Conservation (phyloP, 1,284 basidiomycete species). For the Mycena sp. region DNA sequence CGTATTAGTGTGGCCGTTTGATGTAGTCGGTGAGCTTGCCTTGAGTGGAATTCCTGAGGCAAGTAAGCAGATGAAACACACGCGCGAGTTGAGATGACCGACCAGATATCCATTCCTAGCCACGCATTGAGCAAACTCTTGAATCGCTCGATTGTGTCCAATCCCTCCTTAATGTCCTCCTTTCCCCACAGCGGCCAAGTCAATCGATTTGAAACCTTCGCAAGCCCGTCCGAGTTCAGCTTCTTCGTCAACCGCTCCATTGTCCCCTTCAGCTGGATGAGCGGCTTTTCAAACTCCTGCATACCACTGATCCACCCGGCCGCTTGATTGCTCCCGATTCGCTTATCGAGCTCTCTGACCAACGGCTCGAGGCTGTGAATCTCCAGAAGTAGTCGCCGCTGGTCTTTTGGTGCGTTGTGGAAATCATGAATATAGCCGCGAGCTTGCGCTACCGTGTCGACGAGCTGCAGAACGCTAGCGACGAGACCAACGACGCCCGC, state of each 20-base stretch:
- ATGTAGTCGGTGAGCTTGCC: background rate
- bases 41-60: conserved; percentile 3
- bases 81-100: background rate
- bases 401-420: conserved; percentile 5
- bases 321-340: background rate
- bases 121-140: conserved; percentile 11
- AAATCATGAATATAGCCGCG: conserved; percentile 6
- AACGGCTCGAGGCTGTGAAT: conserved; percentile 5
- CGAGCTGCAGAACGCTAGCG: conserved; percentile 10
- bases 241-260: conserved; percentile 1
- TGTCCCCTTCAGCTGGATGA: background rate
- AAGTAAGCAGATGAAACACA: background rate
- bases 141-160: conserved; percentile 10
- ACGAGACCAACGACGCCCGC: conserved; percentile 6
- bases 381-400: conserved; percentile 1
- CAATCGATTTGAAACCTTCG: background rate
- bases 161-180: background rate
- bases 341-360: background rate
- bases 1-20: background rate
- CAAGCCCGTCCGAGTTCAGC: background rate
- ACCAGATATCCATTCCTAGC: conserved; percentile 13
- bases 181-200: conserved; percentile 13
- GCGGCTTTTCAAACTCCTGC: background rate
- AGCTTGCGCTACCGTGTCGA: conserved; percentile 1
- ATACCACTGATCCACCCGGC: background rate